phyloP scores from a whole-genome alignment of 1,284 basidiomycete genomes.

The Cutaneotrichosporon daszewskae region DNA sequence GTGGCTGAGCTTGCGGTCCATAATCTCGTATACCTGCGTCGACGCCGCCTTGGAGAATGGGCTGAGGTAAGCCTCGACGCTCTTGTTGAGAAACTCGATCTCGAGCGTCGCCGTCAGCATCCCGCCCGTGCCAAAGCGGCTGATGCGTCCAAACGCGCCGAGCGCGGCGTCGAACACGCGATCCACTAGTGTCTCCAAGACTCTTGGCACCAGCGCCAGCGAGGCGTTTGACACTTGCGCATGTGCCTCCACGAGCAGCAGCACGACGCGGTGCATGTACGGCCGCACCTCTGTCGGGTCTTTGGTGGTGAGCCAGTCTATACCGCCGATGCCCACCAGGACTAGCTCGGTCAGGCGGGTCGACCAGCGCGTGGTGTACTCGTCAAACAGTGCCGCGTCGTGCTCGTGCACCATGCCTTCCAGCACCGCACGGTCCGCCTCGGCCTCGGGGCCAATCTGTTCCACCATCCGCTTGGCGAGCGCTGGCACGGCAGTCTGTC shows the following conservation, averaged over 20 bases:
- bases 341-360: conserved; percentile 63
- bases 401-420: conserved; percentile 63
- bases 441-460: conserved; percentile 67
- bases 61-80: conserved; percentile 62
- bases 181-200: conserved; percentile 75
- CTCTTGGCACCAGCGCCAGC: conserved; percentile 70
- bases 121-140: conserved; percentile 91
- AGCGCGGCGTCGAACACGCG: conserved; percentile 76
- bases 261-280: conserved; percentile 85
- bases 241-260: conserved; percentile 85
- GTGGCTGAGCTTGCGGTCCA: conserved; percentile 57
- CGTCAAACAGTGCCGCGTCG: conserved; percentile 80
- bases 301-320: conserved; percentile 88
- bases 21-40: conserved; percentile 87
- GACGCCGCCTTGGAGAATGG: conserved; percentile 80
- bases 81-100: conserved; percentile 98
- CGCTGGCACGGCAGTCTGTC: conserved; percentile 63
- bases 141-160: conserved; percentile 75
- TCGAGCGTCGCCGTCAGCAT: conserved; percentile 98
- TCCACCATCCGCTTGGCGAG: conserved; percentile 76
- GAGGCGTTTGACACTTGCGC: conserved; percentile 79
- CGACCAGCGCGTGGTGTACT: conserved; percentile 75
- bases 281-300: conserved; percentile 88
- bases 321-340: conserved; percentile 66
- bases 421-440: conserved; percentile 69